These are phyloP conservation scores for Suillus subaureus DNA, from an alignment of 768 basidiomycete genomes.

Conservation along the genomic window DNA sequence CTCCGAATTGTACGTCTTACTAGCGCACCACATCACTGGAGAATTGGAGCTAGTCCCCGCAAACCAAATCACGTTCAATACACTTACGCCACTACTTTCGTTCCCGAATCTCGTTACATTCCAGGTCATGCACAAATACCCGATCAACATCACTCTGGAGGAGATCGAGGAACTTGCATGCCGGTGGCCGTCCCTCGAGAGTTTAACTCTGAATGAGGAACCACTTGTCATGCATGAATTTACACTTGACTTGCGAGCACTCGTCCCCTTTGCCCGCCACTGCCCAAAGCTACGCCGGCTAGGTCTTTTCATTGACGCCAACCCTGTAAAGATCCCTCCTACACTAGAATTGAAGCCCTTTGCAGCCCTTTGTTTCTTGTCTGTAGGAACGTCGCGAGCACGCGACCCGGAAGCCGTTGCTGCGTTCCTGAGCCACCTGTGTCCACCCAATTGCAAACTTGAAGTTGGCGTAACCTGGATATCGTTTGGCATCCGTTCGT, in stretches of 20 bases:
- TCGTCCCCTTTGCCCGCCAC: slow-evolving; percentile 42
- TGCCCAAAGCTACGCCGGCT: slow-evolving; percentile 40
- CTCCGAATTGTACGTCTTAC: slow-evolving; percentile 42
- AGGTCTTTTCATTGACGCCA: slow-evolving; percentile 41
- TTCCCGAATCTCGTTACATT: slow-evolving; percentile 34
- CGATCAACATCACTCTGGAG: slow-evolving; percentile 36
- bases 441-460: slow-evolving; percentile 44
- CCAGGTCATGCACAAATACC: slow-evolving; percentile 35
- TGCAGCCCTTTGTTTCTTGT: slow-evolving; percentile 29
- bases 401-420: slow-evolving; percentile 45
- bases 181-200: slow-evolving; percentile 47
- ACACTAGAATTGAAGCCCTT: slow-evolving; percentile 21
- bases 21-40: slow-evolving; percentile 26
- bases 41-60: slow-evolving; percentile 18
- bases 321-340: slow-evolving; percentile 21
- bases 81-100: slow-evolving; percentile 38
- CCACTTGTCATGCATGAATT: slow-evolving; percentile 35
- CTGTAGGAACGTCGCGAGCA: slow-evolving; percentile 54
- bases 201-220: slow-evolving; percentile 48
- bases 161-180: slow-evolving; percentile 49
- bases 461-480: slow-evolving; percentile 54
- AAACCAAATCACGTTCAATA: slow-evolving; percentile 36
- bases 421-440: slow-evolving; percentile 54
- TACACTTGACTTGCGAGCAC: slow-evolving; percentile 40
- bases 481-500: slow-evolving; percentile 19